A percentile compares a stretch with the other conserved stretches of the same genome.
Evolutionary conservation across 352 stramenopile genomes (phyloP).

Genomic region (Pythium brassicae): DNA sequence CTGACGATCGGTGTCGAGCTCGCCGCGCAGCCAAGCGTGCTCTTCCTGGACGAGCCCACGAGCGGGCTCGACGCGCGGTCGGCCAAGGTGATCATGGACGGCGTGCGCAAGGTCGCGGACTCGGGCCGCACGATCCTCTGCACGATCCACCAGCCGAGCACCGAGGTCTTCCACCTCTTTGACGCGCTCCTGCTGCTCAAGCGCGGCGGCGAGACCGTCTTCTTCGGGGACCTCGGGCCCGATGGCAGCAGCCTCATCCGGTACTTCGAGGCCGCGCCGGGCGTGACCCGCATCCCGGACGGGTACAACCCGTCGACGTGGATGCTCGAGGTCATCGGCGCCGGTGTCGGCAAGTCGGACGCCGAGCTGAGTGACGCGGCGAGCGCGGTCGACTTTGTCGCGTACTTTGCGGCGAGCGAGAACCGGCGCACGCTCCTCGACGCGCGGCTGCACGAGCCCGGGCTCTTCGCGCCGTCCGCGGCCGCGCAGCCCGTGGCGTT

Average conservation of each 20-base stretch:
- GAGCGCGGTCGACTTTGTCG: conserved; percentile 1
- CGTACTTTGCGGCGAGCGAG: not conserved
- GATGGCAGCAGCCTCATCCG: conserved; percentile 16
- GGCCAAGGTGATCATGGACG: conserved; percentile 54
- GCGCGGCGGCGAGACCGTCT: conserved; percentile 26
- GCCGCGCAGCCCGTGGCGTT: not conserved
- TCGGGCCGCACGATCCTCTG: conserved; percentile 32
- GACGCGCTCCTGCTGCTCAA: conserved; percentile 67
- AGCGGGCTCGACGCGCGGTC: conserved; percentile 34
- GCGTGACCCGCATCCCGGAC: conserved; percentile 22
- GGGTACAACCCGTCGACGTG: conserved; percentile 1
- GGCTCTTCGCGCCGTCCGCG: not conserved
- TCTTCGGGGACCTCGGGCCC: conserved; percentile 26
- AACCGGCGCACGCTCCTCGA: conserved; percentile 1
- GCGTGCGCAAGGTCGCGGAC: conserved; percentile 26
- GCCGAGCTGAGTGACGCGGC: not conserved
- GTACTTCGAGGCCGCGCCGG: conserved; percentile 26
- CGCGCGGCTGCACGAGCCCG: not conserved
- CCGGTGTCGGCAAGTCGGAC: not conserved
- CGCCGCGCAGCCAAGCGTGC: conserved; percentile 52
- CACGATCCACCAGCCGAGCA: conserved; percentile 85
- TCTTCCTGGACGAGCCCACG: conserved; percentile 69
- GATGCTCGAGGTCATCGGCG: conserved; percentile 3
- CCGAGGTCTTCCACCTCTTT: conserved; percentile 75
- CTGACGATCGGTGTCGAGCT: conserved; percentile 81